phyloP scores from a whole-genome alignment of 164 flowering plant species.

The Platanus orientalis region DNA sequence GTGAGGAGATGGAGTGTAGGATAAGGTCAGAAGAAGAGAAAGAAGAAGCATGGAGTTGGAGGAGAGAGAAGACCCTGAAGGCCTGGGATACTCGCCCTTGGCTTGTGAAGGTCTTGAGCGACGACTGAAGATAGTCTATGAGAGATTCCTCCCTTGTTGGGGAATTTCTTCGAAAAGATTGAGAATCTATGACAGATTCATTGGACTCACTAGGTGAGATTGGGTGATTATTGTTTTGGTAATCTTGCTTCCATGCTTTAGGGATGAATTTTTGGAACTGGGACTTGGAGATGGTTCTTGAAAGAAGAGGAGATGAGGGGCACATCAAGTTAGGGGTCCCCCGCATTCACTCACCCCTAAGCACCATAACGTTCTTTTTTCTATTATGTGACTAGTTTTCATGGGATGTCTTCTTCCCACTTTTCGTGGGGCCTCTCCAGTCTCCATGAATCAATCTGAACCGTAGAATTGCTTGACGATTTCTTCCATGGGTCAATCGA shows the following conservation, averaged over 20 bases:
- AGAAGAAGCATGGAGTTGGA: neutral
- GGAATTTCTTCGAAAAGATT: neutral
- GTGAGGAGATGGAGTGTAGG: no score
- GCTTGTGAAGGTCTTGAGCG: conserved; percentile 20
- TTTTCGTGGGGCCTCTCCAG: no score
- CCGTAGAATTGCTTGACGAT: no score
- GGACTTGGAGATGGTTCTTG: neutral
- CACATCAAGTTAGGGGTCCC: neutral
- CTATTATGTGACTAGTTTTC: no score
- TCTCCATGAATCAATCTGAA: no score
- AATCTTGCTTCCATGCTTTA: conserved; percentile 20
- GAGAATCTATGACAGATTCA: neutral
- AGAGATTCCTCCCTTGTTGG: conserved; percentile 14
- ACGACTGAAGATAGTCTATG: conserved; percentile 20
- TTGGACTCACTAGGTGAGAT: neutral
- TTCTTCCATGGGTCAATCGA: no score
- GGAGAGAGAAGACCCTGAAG: conserved; percentile 1
- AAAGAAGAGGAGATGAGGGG: neutral
- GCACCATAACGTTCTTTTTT: no score
- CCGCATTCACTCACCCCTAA: no score
- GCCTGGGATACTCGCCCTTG: conserved; percentile 19
- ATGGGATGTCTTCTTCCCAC: no score
- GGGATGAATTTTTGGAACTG: conserved; percentile 22
- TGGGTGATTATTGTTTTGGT: neutral
- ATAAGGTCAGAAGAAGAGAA: neutral